Evolutionary conservation across 2,329 filamentous ascomycete species (phyloP).

Genomic region (Colletotrichum noveboracense): DNA sequence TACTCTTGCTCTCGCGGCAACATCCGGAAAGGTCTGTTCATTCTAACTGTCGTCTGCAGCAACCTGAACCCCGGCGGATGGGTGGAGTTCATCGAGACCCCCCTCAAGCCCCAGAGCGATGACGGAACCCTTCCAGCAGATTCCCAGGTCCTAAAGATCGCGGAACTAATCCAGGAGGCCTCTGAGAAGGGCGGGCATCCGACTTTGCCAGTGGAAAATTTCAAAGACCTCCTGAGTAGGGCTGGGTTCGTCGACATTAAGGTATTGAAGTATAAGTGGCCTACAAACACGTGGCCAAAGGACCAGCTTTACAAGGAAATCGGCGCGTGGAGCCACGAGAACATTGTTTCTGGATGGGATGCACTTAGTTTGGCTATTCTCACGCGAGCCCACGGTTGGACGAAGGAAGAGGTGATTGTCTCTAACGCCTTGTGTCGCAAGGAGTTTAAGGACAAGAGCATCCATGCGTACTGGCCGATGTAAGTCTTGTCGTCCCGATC

Average conservation of each 20-base stretch:
- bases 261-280: not conserved
- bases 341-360: not conserved
- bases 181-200: not conserved
- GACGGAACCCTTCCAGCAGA: constrained; percentile 39
- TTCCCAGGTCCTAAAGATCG: constrained; percentile 27
- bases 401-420: not conserved
- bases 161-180: constrained; percentile 27
- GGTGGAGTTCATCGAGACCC: constrained; percentile 47
- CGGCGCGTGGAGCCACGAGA: not conserved
- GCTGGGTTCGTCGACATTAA: not conserved
- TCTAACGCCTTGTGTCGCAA: not conserved
- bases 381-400: not conserved
- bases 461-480: not conserved
- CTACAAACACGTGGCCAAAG: not conserved
- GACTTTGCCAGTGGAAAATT: not conserved
- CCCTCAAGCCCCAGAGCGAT: constrained; percentile 40
- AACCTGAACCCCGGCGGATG: constrained; percentile 47
- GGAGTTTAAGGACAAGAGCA: not conserved
- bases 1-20: no score
- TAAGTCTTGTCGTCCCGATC: not conserved
- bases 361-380: not conserved
- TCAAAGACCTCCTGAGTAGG: not conserved
- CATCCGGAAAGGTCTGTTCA: no score
- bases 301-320: not conserved
- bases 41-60: not conserved